Percentiles rank a stretch among this genome's conserved stretches.
Conservation (phyloP, 768 basidiomycete species). For the Daedaleopsis sinensis region DNA sequence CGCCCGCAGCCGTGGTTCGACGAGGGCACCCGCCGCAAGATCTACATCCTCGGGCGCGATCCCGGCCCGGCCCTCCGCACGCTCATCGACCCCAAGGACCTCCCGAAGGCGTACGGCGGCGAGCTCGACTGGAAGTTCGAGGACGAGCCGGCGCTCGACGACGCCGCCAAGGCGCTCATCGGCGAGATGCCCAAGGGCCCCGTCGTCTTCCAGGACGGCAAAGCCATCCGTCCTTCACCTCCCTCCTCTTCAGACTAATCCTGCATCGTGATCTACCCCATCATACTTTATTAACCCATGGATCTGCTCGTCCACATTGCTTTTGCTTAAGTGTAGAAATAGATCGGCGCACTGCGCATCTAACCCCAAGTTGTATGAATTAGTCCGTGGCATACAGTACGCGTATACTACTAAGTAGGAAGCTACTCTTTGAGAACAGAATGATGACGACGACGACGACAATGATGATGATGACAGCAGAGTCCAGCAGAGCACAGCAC, state of each 20-base stretch:
- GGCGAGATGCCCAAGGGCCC: conserved; percentile 60
- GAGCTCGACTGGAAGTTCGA: conserved; percentile 70
- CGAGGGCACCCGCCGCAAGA: conserved; percentile 75
- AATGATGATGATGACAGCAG: background rate
- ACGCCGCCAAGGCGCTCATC: conserved; percentile 47
- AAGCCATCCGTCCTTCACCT: conserved; percentile 32
- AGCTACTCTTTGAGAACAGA: background rate
- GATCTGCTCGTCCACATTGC: too few species aligned
- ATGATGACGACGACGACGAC: background rate
- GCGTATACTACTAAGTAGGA: background rate
- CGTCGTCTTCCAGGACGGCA: conserved; percentile 50
- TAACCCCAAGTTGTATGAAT: background rate
- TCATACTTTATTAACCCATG: background rate
- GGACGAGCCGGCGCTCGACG: conserved; percentile 68
- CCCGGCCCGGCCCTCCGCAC: conserved; percentile 53
- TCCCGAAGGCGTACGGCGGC: conserved; percentile 78
- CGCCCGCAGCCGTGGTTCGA: conserved; percentile 70
- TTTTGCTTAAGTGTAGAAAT: background rate
- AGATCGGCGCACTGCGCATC: background rate
- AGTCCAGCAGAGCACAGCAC: background rate
- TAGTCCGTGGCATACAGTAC: background rate
- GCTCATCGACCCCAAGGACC: conserved; percentile 48
- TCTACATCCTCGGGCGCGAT: conserved; percentile 70
- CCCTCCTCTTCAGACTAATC: background rate
- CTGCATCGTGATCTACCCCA: background rate